Percentiles rank a stretch among this genome's conserved stretches.
These are phyloP conservation scores for Rhizophagus sp. DNA, from an alignment of 192 early-diverging fungal species.

Conservation along the genomic window DNA sequence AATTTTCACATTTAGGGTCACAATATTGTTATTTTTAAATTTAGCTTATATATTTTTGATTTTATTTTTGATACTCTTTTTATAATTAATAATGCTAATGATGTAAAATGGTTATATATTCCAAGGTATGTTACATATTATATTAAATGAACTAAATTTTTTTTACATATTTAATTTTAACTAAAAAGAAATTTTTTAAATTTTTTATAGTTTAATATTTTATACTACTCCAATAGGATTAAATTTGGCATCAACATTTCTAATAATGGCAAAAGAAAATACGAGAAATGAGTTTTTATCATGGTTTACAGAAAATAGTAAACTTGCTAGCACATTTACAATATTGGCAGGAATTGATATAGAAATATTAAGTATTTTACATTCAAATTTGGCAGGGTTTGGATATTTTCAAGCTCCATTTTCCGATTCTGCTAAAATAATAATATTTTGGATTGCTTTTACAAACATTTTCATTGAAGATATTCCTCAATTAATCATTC, in stretches of 20 bases:
- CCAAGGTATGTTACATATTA: slow-evolving; percentile 1
- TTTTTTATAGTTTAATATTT: slow-evolving; percentile 10
- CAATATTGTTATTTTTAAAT: slow-evolving; percentile 11
- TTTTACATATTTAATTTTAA: background rate
- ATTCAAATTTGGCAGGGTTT: slow-evolving; percentile 4
- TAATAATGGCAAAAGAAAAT: background rate
- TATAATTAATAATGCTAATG: background rate
- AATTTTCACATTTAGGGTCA: background rate
- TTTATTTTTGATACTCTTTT: too few species aligned
- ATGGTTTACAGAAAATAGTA: background rate
- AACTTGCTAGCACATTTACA: slow-evolving; percentile 21
- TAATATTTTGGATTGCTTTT: slow-evolving; percentile 1
- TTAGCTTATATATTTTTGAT: background rate
- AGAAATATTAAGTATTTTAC: slow-evolving; percentile 6
- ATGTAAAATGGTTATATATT: background rate
- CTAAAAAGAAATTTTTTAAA: background rate
- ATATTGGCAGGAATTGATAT: slow-evolving; percentile 18
- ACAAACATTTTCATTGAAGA: slow-evolving; percentile 23
- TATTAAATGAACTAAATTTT: background rate
- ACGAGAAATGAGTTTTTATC: background rate
- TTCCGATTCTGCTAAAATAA: background rate
- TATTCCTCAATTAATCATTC: slow-evolving; percentile 27
- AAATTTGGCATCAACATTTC: background rate
- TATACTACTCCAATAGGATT: background rate
- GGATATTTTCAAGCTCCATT: slow-evolving; percentile 13